A percentile compares a stretch with the other conserved stretches of the same genome.
Evolutionary conservation across 768 basidiomycete genomes (phyloP).

Genomic region (Auricularia auricula-judae): DNA sequence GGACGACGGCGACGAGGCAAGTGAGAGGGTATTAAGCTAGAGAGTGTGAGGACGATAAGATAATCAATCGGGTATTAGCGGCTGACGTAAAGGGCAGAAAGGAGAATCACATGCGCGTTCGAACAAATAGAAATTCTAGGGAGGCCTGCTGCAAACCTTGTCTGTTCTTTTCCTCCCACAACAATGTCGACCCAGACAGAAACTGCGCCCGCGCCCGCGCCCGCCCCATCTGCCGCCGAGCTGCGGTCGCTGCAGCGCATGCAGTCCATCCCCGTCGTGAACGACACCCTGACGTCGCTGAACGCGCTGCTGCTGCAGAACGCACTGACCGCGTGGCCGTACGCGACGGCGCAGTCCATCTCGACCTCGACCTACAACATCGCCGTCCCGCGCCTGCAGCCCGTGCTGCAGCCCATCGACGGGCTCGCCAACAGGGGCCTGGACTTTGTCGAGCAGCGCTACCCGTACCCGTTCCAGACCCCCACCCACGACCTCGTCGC

Average conservation of each 20-base stretch:
- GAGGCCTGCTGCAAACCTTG: no score
- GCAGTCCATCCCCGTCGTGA: slow-evolving; percentile 63
- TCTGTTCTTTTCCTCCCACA: background rate
- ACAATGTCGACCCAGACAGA: slow-evolving; percentile 29
- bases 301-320: slow-evolving; percentile 50
- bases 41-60: no score
- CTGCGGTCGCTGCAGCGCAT: slow-evolving; percentile 54
- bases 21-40: no score
- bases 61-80: no score
- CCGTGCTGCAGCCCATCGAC: slow-evolving; percentile 55
- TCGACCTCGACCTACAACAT: slow-evolving; percentile 48
- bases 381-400: slow-evolving; percentile 50
- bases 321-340: slow-evolving; percentile 51
- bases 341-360: slow-evolving; percentile 51
- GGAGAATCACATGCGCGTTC: no score
- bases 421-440: slow-evolving; percentile 63
- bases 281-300: slow-evolving; percentile 48
- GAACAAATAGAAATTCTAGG: no score
- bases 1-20: no score
- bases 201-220: slow-evolving; percentile 12
- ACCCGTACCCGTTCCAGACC: slow-evolving; percentile 66
- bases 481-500: slow-evolving; percentile 60
- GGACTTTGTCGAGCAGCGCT: slow-evolving; percentile 60
- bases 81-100: no score
- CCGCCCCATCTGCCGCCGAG: slow-evolving; percentile 28